Conservation (phyloP, 768 basidiomycete genomes). For the Termitomyces sp. region DNA sequence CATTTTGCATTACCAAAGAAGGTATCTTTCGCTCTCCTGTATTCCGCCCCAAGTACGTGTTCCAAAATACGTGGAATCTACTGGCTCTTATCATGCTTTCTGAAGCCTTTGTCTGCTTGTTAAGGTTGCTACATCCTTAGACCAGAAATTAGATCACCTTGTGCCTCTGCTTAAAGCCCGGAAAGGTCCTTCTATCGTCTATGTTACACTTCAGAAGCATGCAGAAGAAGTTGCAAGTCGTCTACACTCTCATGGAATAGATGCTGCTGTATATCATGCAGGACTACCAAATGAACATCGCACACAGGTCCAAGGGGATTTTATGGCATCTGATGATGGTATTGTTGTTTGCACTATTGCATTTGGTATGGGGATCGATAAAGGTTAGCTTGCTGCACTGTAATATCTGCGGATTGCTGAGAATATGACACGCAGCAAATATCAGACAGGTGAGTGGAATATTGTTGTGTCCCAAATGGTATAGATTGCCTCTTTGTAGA, state of each 20-base stretch:
- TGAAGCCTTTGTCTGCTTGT: conserved; percentile 10
- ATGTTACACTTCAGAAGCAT: conserved; percentile 14
- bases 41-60: conserved; percentile 12
- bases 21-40: conserved; percentile 12
- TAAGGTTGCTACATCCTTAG: conserved; percentile 6
- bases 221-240: conserved; percentile 6
- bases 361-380: conserved; percentile 13
- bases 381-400: not conserved
- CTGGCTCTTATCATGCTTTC: not conserved
- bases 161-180: conserved; percentile 9
- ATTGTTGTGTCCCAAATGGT: no score
- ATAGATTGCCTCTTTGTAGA: not conserved
- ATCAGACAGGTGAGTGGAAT: not conserved
- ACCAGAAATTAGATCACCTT: conserved; percentile 8
- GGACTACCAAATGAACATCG: conserved; percentile 11
- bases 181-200: conserved; percentile 11
- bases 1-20: conserved; percentile 9
- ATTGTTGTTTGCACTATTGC: not conserved
- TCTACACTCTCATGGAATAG: conserved; percentile 6
- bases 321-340: conserved; percentile 5
- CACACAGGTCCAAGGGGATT: conserved; percentile 6
- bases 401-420: not conserved
- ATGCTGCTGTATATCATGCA: conserved; percentile 12
- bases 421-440: not conserved
- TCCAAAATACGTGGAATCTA: not conserved